Evolutionary conservation across 805 yeast genomes (phyloP).

Genomic region (Deakozyma indianensis): DNA sequence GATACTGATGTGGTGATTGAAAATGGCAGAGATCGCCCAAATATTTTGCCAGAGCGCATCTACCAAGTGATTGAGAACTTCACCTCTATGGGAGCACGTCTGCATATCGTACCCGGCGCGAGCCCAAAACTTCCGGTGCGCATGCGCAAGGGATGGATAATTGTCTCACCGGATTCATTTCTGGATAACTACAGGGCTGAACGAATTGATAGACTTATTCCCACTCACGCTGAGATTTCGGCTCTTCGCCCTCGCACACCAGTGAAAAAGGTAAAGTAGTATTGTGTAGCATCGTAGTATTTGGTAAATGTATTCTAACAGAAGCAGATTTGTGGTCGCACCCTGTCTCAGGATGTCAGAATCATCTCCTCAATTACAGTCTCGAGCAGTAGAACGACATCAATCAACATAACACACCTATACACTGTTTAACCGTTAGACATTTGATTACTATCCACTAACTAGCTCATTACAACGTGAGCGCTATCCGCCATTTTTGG

Average conservation of each 20-base stretch:
- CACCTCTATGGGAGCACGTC: constrained; percentile 62
- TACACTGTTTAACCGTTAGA: no score
- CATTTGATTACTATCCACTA: no score
- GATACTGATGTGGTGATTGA: constrained; percentile 82
- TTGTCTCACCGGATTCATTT: constrained; percentile 71
- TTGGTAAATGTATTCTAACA: no score
- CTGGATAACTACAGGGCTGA: constrained; percentile 42
- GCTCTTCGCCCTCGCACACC: constrained; percentile 71
- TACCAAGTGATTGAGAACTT: constrained; percentile 82
- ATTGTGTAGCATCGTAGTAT: background rate
- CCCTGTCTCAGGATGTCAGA: no score
- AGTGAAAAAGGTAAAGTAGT: background rate
- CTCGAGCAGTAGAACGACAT: no score
- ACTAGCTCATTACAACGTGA: no score
- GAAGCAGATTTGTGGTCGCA: no score
- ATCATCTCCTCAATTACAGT: no score
- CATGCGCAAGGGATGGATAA: constrained; percentile 83
- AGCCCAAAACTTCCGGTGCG: constrained; percentile 44
- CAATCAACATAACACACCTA: no score
- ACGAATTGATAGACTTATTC: constrained; percentile 29
- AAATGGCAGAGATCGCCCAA: constrained; percentile 15
- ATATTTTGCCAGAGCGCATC: constrained; percentile 56
- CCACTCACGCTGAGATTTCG: constrained; percentile 62
- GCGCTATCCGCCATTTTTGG: no score
- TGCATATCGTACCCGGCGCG: constrained; percentile 71